Evolutionary conservation across 2,329 filamentous ascomycete species (phyloP), one percentile per base, ranked within the genome.

Genomic region (Hirsutella rhossiliensis): DNA sequence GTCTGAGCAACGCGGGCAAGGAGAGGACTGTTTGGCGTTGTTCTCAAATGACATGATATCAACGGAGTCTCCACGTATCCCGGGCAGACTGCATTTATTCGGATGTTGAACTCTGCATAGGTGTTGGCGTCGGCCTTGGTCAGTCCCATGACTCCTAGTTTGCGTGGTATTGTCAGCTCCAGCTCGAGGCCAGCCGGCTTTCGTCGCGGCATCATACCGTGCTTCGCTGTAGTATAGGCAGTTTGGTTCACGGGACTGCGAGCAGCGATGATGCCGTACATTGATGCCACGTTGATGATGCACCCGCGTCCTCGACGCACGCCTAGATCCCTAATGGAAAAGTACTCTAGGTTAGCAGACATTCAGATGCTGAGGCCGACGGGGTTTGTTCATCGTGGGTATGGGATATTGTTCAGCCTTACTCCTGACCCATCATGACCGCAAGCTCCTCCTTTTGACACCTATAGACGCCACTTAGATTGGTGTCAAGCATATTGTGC

Each of bases 51-150:
- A 11, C 47, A 28, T 47, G 53, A 54, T 1, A 65, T 46, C 4
- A 71, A 49, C 1, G 68, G 65, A 3, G 68, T 72, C 38, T 58
- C 54, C 30, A 72, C 61, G 48, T 68, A 73, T 11, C 67, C 72
- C 0, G 75, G 76, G 44, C 76, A 78, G n/a, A 80, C 69, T 3
- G 73, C 74, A 52, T 80, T 80, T 56, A 80, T 73, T 41, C 75
- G 69, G 45, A 80, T 76, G 4, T 67, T 68, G 41, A 63, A 53
- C 4, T 62, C 52, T 1, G 68, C 71, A 57, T 78, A 79, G 1
- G 65, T 63, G 41, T 69, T 66, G 2, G 70, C 75, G 48, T 79
- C 75, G 2, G 66, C 67, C 52, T 65, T 70, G 9, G 72, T 76
- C 39, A 80, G 59, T 0, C 72, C 72, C 41, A 76, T 51, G 5